Percentiles rank a stretch among this genome's conserved stretches.
Conservation (phyloP, 352 stramenopile species). For the Elongisporangium undulatum region DNA sequence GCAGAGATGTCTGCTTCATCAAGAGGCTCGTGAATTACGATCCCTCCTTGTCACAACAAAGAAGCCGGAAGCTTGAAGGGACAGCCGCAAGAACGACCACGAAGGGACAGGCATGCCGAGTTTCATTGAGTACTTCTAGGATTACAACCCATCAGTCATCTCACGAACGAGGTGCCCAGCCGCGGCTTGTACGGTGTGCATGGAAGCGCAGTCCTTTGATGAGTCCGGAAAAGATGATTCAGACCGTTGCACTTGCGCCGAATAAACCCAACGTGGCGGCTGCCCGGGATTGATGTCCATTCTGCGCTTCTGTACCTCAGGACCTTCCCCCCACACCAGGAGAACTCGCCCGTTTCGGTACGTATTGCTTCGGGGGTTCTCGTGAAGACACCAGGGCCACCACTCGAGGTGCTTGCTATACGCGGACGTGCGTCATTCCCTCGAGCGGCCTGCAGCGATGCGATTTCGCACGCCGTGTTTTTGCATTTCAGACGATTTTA, state of each 20-base stretch:
- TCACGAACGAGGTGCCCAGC: too few relatives aligned
- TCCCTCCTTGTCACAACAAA: not conserved
- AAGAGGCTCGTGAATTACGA: not conserved
- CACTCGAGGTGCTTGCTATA: too few relatives aligned
- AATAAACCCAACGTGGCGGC: not conserved
- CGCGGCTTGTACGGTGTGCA: too few relatives aligned
- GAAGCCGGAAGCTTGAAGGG: not conserved
- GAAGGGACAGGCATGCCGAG: not conserved
- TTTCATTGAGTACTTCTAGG: not conserved
- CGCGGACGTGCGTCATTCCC: too few relatives aligned
- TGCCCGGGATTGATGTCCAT: not conserved
- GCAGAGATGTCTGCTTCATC: not conserved
- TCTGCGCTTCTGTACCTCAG: not conserved
- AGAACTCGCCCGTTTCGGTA: too few relatives aligned
- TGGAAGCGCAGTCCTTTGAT: not conserved
- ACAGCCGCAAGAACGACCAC: not conserved
- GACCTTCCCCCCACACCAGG: not conserved
- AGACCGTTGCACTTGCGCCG: not conserved
- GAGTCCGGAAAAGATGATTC: not conserved
- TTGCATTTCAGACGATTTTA: too few relatives aligned
- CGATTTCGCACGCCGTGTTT: not conserved
- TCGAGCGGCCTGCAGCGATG: not conserved
- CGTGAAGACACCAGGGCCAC: not conserved
- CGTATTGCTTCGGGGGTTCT: not conserved
- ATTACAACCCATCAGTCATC: too few relatives aligned